Percentiles rank a stretch among this genome's conserved stretches.
phyloP scores from a whole-genome alignment of 257 asterid genomes.

The Gentiana straminea region DNA sequence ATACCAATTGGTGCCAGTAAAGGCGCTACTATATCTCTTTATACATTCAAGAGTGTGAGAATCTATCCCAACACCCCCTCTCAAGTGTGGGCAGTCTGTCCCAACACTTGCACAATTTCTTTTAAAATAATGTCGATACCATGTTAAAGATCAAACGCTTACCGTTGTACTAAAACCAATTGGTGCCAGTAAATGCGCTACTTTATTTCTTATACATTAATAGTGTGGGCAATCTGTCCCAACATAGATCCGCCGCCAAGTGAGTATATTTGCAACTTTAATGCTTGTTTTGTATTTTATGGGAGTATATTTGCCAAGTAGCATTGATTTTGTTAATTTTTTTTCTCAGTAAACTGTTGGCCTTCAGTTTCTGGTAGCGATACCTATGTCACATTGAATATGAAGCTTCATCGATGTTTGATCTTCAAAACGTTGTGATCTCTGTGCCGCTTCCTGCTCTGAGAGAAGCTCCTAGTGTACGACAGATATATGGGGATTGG shows the following conservation, averaged over 20 bases:
- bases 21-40: too few relatives aligned
- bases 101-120: too few relatives aligned
- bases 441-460: slow-evolving; percentile 96
- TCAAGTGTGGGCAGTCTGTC: too few relatives aligned
- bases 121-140: too few relatives aligned
- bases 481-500: slow-evolving; percentile 90
- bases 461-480: slow-evolving; percentile 73
- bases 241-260: slow-evolving; percentile 48
- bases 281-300: background rate
- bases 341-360: slow-evolving; percentile 78
- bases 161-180: too few relatives aligned
- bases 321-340: slow-evolving; percentile 9
- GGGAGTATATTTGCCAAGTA: background rate
- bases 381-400: slow-evolving; percentile 85
- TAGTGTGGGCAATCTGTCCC: too few relatives aligned
- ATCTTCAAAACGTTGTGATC: slow-evolving; percentile 79
- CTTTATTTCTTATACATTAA: too few relatives aligned
- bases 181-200: too few relatives aligned
- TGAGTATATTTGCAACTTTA: slow-evolving; percentile 24
- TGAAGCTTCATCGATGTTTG: slow-evolving; percentile 69
- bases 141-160: too few relatives aligned
- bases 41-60: too few relatives aligned
- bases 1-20: too few relatives aligned
- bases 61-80: too few relatives aligned
- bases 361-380: slow-evolving; percentile 89